Conservation (phyloP, 345 rosid species). For the Erysimum cheiranthoides region DNA sequence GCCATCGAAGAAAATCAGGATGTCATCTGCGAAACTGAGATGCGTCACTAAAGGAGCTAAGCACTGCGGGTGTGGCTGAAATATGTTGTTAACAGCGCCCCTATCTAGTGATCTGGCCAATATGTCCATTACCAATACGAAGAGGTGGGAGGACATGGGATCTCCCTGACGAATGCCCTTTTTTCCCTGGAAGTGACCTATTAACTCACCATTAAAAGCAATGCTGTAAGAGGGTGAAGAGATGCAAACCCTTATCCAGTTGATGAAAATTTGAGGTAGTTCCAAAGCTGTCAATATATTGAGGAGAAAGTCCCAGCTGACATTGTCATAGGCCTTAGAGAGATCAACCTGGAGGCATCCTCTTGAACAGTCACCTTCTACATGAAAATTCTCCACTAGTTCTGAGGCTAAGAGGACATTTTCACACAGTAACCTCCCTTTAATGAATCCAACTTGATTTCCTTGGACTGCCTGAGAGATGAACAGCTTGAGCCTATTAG, state of each 20-base stretch:
- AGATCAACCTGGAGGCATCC: neutral
- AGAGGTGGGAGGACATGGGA: neutral
- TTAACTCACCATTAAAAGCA: neutral
- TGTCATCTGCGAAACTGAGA: neutral
- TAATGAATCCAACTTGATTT: neutral
- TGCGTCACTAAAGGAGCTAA: neutral
- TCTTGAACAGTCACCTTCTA: neutral
- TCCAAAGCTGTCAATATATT: neutral
- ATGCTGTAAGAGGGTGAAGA: neutral
- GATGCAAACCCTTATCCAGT: neutral
- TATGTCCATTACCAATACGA: neutral
- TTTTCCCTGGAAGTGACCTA: neutral
- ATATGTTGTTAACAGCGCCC: neutral
- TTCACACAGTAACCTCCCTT: neutral
- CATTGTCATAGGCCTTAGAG: neutral
- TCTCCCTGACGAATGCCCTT: neutral
- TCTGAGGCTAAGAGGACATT: neutral
- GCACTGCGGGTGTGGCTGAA: neutral
- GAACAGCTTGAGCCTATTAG: neutral
- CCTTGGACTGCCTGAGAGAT: neutral
- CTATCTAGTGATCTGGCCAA: neutral
- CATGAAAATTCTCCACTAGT: neutral
- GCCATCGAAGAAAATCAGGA: too few relatives aligned
- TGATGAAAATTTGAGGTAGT: neutral
- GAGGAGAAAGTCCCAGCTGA: neutral